These are phyloP conservation scores for Hypoxylon lienhwacheense DNA, from an alignment of 495 filamentous ascomycete genomes.

Conservation along the genomic window DNA sequence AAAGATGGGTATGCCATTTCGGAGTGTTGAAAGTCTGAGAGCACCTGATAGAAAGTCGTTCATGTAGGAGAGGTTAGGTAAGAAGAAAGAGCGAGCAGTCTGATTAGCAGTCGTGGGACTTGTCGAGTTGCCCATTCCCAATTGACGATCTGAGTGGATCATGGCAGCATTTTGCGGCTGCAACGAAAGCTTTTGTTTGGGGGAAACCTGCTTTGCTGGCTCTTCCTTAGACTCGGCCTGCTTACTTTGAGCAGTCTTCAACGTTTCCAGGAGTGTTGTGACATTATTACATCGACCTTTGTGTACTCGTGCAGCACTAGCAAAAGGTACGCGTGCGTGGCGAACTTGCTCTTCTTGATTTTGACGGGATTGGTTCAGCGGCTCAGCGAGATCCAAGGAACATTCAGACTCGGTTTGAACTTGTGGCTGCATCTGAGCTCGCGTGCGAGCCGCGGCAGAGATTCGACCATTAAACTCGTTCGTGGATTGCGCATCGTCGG, in stretches of 20 bases:
- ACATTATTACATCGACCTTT: conserved; percentile 31
- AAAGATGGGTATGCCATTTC: conserved; percentile 51
- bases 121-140: neutral
- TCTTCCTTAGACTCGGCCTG: conserved; percentile 27
- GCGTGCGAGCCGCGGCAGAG: conserved; percentile 34
- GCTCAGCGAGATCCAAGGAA: conserved; percentile 43
- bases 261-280: conserved; percentile 36
- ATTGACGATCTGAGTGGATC: conserved; percentile 19
- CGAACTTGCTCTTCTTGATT: conserved; percentile 36
- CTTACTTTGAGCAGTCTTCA: conserved; percentile 34
- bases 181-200: conserved; percentile 16
- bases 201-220: conserved; percentile 30
- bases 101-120: conserved; percentile 35
- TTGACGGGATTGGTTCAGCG: conserved; percentile 14
- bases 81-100: conserved; percentile 50
- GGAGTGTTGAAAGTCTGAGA: conserved; percentile 47
- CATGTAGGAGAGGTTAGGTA: conserved; percentile 49
- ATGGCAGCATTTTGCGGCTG: conserved; percentile 26
- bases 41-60: conserved; percentile 51
- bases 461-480: conserved; percentile 34
- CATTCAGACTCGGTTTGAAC: conserved; percentile 50
- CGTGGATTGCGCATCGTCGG: neutral
- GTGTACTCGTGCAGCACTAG: conserved; percentile 17
- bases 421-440: conserved; percentile 49
- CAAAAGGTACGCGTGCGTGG: conserved; percentile 8